These are phyloP conservation scores for Erythrophleum ivorense DNA, from an alignment of 331 rosid genomes.

Conservation along the genomic window DNA sequence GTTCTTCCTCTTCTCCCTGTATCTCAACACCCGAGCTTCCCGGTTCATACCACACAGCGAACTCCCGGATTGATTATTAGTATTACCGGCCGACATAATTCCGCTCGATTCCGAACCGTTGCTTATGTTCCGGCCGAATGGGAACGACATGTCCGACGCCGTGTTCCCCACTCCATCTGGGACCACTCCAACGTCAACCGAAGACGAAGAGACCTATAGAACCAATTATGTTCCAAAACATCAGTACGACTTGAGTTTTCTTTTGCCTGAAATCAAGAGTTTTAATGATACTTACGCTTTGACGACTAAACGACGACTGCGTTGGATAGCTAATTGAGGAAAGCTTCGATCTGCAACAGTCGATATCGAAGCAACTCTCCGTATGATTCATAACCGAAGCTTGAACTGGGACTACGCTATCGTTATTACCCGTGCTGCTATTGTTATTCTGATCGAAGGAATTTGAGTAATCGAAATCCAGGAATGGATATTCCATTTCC, in stretches of 20 bases:
- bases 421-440: slow-evolving; percentile 36
- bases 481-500: slow-evolving; percentile 56
- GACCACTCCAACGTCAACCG: slow-evolving; percentile 68
- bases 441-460: slow-evolving; percentile 31
- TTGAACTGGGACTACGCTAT: slow-evolving; percentile 69
- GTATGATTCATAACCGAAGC: slow-evolving; percentile 33
- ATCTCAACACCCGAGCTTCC: slow-evolving; percentile 60
- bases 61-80: slow-evolving; percentile 34
- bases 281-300: slow-evolving; percentile 50
- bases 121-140: slow-evolving; percentile 36
- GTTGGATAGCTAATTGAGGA: slow-evolving; percentile 52
- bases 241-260: neutral
- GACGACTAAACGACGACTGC: slow-evolving; percentile 59
- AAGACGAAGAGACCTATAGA: slow-evolving; percentile 57
- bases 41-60: slow-evolving; percentile 50
- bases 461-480: slow-evolving; percentile 55
- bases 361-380: slow-evolving; percentile 55
- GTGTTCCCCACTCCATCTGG: slow-evolving; percentile 56
- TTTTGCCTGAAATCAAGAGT: neutral
- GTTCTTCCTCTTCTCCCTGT: slow-evolving; percentile 68
- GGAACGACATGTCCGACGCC: slow-evolving; percentile 49
- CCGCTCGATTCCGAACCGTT: slow-evolving; percentile 41
- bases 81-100: slow-evolving; percentile 26
- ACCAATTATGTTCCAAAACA: neutral
- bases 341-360: slow-evolving; percentile 66